Percentiles rank a stretch among this genome's conserved stretches.
Evolutionary conservation across 106 monocot genomes (phyloP).

Genomic region (Dendrobium catenatum): DNA sequence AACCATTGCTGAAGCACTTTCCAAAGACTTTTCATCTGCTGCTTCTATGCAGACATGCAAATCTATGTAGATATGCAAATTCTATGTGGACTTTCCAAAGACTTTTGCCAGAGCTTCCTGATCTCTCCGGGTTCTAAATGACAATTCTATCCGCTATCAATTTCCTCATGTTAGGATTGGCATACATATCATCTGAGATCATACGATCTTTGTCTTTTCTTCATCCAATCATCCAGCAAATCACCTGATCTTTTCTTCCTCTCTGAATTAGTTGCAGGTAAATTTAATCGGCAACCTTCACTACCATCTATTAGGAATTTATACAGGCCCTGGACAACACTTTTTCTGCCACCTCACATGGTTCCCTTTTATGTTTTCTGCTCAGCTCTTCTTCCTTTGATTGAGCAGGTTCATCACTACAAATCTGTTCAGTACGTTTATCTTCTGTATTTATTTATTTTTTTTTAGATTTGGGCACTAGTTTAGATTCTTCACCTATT

Average conservation of each 20-base stretch:
- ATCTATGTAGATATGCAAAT: constrained; percentile 33
- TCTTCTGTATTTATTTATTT: not conserved
- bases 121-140: constrained; percentile 6
- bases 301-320: not conserved
- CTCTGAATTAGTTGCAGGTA: not conserved
- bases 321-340: not conserved
- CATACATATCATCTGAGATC: not conserved
- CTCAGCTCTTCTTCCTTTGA: not conserved
- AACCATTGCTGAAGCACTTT: constrained; percentile 49
- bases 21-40: constrained; percentile 39
- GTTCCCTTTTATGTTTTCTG: not conserved
- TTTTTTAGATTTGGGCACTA: not conserved
- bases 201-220: not conserved
- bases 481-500: not conserved
- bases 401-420: not conserved
- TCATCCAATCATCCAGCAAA: not conserved
- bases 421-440: not conserved
- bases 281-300: not conserved
- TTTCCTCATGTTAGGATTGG: not conserved
- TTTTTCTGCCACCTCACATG: not conserved
- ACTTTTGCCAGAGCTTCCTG: constrained; percentile 23
- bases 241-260: not conserved
- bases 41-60: constrained; percentile 59
- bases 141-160: not conserved
- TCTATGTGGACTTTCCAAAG: constrained; percentile 24